Conservation (phyloP, 2,329 filamentous ascomycete species). For the Trichoderma sp. region DNA sequence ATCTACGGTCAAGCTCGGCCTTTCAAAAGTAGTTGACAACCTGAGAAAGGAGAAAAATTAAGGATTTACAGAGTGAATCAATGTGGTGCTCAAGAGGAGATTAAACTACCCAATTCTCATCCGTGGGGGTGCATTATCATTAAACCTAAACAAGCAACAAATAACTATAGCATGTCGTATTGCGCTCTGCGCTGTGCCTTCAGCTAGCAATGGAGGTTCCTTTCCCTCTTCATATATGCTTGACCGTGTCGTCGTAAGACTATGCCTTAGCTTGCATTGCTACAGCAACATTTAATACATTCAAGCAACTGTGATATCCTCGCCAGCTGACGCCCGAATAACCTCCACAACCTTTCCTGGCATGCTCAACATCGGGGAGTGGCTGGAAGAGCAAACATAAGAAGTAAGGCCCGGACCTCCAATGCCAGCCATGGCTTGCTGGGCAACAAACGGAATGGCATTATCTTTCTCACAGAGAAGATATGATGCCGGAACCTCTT, state of each 20-base stretch:
- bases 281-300: neutral
- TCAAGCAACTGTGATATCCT: neutral
- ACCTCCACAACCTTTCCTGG: neutral
- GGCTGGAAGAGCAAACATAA: neutral
- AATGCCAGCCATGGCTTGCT: neutral
- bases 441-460: neutral
- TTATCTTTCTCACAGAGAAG: neutral
- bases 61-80: no score
- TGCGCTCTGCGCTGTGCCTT: neutral
- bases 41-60: no score
- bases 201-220: neutral
- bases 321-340: neutral
- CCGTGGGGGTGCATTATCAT: neutral
- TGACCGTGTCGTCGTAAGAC: neutral
- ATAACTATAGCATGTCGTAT: neutral
- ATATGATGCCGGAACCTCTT: neutral
- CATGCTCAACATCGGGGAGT: neutral
- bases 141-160: neutral
- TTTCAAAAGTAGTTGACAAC: no score
- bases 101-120: neutral
- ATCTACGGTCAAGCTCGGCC: no score
- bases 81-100: neutral
- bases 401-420: neutral
- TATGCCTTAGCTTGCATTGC: neutral
- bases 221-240: neutral